Evolutionary conservation across 805 yeast genomes (phyloP).

Genomic region (Huiozyma sinensis): DNA sequence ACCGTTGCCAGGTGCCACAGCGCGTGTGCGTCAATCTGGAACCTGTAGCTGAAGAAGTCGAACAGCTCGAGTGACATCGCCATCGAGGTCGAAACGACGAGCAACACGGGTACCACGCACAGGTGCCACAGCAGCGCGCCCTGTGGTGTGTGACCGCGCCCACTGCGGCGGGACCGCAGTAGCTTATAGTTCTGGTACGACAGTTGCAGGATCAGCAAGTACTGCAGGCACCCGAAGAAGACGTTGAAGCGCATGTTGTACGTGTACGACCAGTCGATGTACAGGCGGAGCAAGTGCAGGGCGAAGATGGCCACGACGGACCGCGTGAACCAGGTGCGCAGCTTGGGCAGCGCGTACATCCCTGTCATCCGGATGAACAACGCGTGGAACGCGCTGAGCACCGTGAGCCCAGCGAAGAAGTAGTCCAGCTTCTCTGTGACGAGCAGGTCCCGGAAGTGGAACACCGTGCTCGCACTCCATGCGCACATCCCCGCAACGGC

Average conservation of each 20-base stretch:
- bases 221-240: constrained; percentile 65
- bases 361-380: constrained; percentile 50
- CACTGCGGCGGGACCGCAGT: background rate
- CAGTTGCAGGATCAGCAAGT: constrained; percentile 31
- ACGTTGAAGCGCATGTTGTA: constrained; percentile 92
- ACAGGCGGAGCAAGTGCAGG: constrained; percentile 55
- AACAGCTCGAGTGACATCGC: constrained; percentile 89
- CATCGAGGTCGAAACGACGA: constrained; percentile 42
- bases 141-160: constrained; percentile 3
- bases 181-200: constrained; percentile 24
- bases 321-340: constrained; percentile 30
- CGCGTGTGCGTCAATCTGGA: constrained; percentile 80
- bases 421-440: constrained; percentile 82
- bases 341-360: constrained; percentile 35
- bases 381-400: constrained; percentile 66
- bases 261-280: constrained; percentile 75
- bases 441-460: constrained; percentile 76
- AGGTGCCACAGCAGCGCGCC: constrained; percentile 8
- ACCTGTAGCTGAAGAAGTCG: constrained; percentile 70
- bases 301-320: constrained; percentile 42
- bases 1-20: constrained; percentile 89
- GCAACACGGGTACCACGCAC: constrained; percentile 38
- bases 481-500: constrained; percentile 67
- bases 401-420: constrained; percentile 86
- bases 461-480: constrained; percentile 78